Conservation (phyloP, 306 rosid species). For the Aeschynomene evenia region DNA sequence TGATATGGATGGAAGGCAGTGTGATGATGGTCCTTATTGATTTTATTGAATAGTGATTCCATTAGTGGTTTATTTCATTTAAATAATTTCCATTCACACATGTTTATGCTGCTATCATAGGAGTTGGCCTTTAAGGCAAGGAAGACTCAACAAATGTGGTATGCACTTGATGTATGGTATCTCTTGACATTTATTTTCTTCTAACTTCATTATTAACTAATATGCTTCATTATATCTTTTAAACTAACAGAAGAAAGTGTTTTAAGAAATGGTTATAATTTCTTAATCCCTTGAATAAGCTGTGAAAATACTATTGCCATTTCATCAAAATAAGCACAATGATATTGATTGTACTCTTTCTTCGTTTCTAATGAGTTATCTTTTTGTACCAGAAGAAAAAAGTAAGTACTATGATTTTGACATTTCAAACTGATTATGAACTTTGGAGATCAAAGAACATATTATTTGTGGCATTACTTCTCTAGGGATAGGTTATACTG, state of each 20-base stretch:
- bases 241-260: conserved; percentile 1
- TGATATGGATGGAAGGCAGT: no score
- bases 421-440: conserved; percentile 31
- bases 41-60: no score
- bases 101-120: conserved; percentile 74
- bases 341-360: no score
- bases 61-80: background rate
- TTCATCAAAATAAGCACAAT: no score
- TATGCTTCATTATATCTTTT: background rate
- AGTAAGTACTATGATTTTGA: background rate
- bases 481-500: conserved; percentile 74
- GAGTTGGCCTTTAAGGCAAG: conserved; percentile 76
- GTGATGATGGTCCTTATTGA: no score
- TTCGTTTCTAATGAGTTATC: no score
- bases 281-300: background rate
- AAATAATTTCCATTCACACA: conserved; percentile 31
- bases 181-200: conserved; percentile 7
- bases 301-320: background rate
- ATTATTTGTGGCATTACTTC: conserved; percentile 78
- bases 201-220: background rate
- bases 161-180: conserved; percentile 32
- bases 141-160: conserved; percentile 77
- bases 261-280: background rate
- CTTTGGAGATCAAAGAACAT: conserved; percentile 59
- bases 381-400: no score